Evolutionary conservation across 106 monocot species (phyloP).

Genomic region (Hemerocallis citrina): DNA sequence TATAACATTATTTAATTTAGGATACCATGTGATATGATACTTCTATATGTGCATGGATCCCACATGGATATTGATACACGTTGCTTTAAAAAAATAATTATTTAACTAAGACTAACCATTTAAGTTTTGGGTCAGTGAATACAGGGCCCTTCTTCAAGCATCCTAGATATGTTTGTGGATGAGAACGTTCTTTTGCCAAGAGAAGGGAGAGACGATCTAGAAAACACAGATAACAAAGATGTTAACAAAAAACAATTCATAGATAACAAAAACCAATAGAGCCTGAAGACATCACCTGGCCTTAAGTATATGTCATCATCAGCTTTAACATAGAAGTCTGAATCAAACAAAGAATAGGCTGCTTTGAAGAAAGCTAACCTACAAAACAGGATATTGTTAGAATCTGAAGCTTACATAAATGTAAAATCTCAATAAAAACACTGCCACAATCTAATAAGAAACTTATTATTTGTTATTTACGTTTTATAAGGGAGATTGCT

Average conservation of each 20-base stretch:
- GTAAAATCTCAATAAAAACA: not conserved
- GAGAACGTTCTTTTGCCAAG: slow-evolving; percentile 63
- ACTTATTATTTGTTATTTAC: slow-evolving; percentile 25
- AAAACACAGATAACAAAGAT: not conserved
- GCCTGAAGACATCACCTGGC: slow-evolving; percentile 49
- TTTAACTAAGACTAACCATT: slow-evolving; percentile 50
- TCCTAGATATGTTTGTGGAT: slow-evolving; percentile 79
- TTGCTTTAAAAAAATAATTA: not conserved
- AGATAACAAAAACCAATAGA: not conserved
- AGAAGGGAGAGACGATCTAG: slow-evolving; percentile 87
- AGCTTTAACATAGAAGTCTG: slow-evolving; percentile 93
- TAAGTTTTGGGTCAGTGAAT: slow-evolving; percentile 88
- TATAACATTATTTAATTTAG: not conserved
- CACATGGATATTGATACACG: not conserved
- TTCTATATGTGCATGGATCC: not conserved
- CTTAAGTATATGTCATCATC: slow-evolving; percentile 97
- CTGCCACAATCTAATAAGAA: not conserved
- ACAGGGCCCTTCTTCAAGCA: slow-evolving; percentile 99
- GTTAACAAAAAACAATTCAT: not conserved
- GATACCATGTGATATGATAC: not conserved
- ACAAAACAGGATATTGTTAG: slow-evolving; percentile 38
- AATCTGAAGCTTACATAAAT: not conserved
- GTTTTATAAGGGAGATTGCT: slow-evolving; percentile 85
- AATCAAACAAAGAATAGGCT: slow-evolving; percentile 83
- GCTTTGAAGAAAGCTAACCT: slow-evolving; percentile 97